These are phyloP conservation scores for Cryphonectria nitschkei DNA, from an alignment of 2,329 filamentous ascomycete genomes.

Conservation along the genomic window DNA sequence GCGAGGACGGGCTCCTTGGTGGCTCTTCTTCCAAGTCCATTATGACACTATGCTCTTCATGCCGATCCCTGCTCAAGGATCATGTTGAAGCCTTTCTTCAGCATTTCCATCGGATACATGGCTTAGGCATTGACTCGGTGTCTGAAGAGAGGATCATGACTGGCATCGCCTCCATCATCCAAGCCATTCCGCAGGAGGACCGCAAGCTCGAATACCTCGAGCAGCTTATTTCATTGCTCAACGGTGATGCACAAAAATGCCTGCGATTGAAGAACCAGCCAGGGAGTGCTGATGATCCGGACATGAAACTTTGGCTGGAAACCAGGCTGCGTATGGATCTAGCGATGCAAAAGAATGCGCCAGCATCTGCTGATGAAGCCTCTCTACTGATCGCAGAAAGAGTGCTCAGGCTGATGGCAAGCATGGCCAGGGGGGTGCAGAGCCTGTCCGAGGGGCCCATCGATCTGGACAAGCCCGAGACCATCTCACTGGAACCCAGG, in stretches of 20 bases:
- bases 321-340: constrained; percentile 24
- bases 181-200: constrained; percentile 66
- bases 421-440: constrained; percentile 74
- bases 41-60: constrained; percentile 73
- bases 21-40: constrained; percentile 77
- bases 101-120: constrained; percentile 60
- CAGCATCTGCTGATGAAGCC: constrained; percentile 44
- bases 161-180: constrained; percentile 75
- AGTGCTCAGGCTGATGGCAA: constrained; percentile 69
- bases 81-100: constrained; percentile 71
- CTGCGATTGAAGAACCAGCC: constrained; percentile 41
- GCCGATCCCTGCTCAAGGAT: constrained; percentile 67
- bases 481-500: constrained; percentile 27
- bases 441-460: constrained; percentile 67
- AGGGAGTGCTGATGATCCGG: constrained; percentile 33
- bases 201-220: constrained; percentile 58
- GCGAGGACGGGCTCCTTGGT: constrained; percentile 60
- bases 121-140: constrained; percentile 60
- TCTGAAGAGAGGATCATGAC: constrained; percentile 75
- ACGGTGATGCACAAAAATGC: constrained; percentile 59
- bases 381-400: constrained; percentile 54
- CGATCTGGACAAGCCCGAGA: constrained; percentile 60
- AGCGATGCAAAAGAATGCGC: constrained; percentile 18
- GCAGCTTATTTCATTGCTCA: constrained; percentile 64
- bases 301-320: constrained; percentile 30